Conservation (phyloP, 1,284 basidiomycete genomes). For the Gomphus bonarii region DNA sequence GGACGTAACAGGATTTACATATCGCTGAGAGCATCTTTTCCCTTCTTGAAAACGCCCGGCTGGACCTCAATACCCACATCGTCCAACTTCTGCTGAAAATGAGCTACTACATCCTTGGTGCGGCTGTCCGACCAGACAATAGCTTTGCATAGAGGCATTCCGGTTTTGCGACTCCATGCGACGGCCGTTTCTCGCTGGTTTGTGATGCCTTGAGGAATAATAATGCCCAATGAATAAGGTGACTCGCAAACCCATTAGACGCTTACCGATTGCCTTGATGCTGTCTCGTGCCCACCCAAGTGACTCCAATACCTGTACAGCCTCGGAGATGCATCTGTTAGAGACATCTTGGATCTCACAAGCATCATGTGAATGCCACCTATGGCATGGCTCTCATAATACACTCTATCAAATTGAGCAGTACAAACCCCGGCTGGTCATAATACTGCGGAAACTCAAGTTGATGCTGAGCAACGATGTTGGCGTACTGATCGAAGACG, state of each 20-base stretch:
- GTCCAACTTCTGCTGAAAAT: conserved; percentile 66
- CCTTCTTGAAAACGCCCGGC: conserved; percentile 57
- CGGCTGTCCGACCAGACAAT: conserved; percentile 97
- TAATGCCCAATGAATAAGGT: neutral
- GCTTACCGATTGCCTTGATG: conserved; percentile 86
- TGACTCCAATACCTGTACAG: conserved; percentile 64
- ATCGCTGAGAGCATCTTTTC: conserved; percentile 55
- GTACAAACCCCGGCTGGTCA: conserved; percentile 68
- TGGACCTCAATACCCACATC: conserved; percentile 68
- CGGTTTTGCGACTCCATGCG: conserved; percentile 86
- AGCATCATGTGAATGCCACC: conserved; percentile 95
- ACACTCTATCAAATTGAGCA: neutral
- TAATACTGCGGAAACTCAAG: conserved; percentile 89
- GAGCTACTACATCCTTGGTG: conserved; percentile 75
- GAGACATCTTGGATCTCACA: conserved; percentile 75
- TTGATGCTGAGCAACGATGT: conserved; percentile 83
- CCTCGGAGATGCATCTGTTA: conserved; percentile 68
- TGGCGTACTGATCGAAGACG: conserved; percentile 82
- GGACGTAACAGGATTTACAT: conserved; percentile 39
- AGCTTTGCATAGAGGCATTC: conserved; percentile 79
- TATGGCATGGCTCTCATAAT: conserved; percentile 21
- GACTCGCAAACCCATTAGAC: conserved; percentile 11
- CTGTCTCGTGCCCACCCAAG: conserved; percentile 69
- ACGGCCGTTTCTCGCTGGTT: conserved; percentile 97
- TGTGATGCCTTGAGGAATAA: conserved; percentile 63